A percentile compares a stretch with the other conserved stretches of the same genome.
phyloP scores from a whole-genome alignment of 2,329 filamentous ascomycete genomes.

The Cyanodermella asteris region DNA sequence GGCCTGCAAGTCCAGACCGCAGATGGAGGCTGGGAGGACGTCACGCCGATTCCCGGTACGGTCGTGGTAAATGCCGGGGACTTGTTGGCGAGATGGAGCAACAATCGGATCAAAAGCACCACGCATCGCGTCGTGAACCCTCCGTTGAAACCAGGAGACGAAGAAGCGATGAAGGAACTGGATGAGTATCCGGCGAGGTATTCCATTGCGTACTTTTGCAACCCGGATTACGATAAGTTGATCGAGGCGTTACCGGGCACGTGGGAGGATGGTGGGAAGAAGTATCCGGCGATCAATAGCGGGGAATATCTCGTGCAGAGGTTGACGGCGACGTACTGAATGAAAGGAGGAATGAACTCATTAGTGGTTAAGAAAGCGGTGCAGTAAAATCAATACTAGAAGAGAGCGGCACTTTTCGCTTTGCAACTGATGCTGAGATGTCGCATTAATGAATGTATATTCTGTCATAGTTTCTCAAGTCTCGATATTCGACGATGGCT shows the following conservation, averaged over 20 bases:
- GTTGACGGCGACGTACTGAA: conserved; percentile 49
- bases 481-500: too few species aligned
- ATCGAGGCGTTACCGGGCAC: conserved; percentile 73
- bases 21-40: conserved; percentile 55
- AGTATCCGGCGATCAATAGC: conserved; percentile 56
- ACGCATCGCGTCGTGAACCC: conserved; percentile 81
- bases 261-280: conserved; percentile 43
- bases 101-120: conserved; percentile 77
- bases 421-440: neutral
- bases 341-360: too few species aligned
- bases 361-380: neutral
- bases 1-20: conserved; percentile 35
- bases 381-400: neutral
- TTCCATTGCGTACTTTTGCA: conserved; percentile 83
- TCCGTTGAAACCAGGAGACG: conserved; percentile 27
- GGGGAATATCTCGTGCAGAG: conserved; percentile 65
- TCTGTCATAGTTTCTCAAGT: too few species aligned
- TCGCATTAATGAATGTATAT: too few species aligned
- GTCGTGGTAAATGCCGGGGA: conserved; percentile 83
- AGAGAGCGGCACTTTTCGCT: neutral
- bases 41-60: conserved; percentile 57
- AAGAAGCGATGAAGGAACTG: conserved; percentile 24
- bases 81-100: conserved; percentile 68
- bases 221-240: conserved; percentile 52
- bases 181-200: conserved; percentile 51